Evolutionary conservation across 2,329 filamentous ascomycete genomes (phyloP), one percentile per base, ranked within the genome.

Genomic region (Aspergillus pseudotamarii): DNA sequence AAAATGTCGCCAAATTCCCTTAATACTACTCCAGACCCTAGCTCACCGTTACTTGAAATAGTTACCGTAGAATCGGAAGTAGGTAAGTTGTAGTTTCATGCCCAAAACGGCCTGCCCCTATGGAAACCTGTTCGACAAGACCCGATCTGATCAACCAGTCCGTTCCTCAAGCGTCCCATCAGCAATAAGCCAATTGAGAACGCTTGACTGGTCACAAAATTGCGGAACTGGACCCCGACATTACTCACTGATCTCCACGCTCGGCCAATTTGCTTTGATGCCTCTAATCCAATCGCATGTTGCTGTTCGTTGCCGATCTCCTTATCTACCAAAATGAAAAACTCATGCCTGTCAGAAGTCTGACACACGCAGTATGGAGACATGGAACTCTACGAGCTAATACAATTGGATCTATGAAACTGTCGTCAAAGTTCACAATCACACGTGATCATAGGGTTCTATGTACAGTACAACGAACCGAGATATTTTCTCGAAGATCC

Each of bases 141-240:
- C 51, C 16, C 54, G 34, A 36, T 26, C 38, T 55, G 32, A 55
- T 55, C n/a, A 38, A 21, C 32, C 32, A 36, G 30, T 54, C 51
- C 21, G n/a, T 38, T 55, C 19, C 32, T 62, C 48, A 32, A 55
- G 36, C 32, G 46, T 34, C 51, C 61, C 57, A 51, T 60, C 21
- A 30, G n/a, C 30, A 55, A n/a, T 38, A 23, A 21, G 19, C 43
- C 36, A 58, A 57, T 63, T 45, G 30, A 57, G 28, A 26, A 32
- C 28, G 16, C 11, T 64, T 57, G 60, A 63, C 60, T 65, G 57
- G 59, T 61, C 60, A 59, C n/a, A 58, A 59, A 56, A 53, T 32
- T 57, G 30, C 61, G 45, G 50, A 59, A 57, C 51, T 36, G 28
- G 50, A 38, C 36, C 61, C 51, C 30, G 36, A 43, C 61, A 46